phyloP scores from a whole-genome alignment of 768 basidiomycete genomes.

The Leccinum subgranulosum region DNA sequence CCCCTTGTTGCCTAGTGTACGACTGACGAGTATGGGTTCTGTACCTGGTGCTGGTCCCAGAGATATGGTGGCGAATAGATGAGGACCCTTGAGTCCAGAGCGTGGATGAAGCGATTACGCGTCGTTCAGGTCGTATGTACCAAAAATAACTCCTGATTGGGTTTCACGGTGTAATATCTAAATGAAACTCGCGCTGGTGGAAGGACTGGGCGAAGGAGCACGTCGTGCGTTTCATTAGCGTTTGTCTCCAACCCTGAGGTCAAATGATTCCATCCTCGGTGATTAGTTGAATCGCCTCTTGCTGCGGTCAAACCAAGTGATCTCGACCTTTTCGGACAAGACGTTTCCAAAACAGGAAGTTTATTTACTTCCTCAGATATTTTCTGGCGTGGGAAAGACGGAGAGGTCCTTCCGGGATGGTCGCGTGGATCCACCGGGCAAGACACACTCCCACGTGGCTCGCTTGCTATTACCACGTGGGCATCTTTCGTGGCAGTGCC shows the following conservation, averaged over 20 bases:
- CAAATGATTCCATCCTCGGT: not conserved
- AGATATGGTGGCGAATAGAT: not conserved
- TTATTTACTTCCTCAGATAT: not conserved
- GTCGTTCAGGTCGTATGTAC: not conserved
- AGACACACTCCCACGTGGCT: conserved; percentile 36
- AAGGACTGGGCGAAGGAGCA: conserved; percentile 2
- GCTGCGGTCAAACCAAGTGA: not conserved
- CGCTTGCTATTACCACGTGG: conserved; percentile 30
- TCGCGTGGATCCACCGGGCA: conserved; percentile 7
- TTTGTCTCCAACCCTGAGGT: not conserved
- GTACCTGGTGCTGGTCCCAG: not conserved
- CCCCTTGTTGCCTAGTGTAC: conserved; percentile 35
- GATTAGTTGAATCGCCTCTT: not conserved
- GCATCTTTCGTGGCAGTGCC: conserved; percentile 29
- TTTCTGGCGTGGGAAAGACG: not conserved
- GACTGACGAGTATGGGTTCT: conserved; percentile 26
- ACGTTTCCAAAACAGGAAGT: not conserved
- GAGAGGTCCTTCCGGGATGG: not conserved
- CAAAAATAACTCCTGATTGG: not conserved
- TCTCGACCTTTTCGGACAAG: not conserved
- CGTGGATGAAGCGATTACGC: not conserved
- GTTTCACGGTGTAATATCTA: not conserved
- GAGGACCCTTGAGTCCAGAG: not conserved
- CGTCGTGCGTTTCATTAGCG: not conserved
- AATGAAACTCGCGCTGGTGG: conserved; percentile 14